Evolutionary conservation across 306 rosid species (phyloP).

Genomic region (Dicorynia guianensis): DNA sequence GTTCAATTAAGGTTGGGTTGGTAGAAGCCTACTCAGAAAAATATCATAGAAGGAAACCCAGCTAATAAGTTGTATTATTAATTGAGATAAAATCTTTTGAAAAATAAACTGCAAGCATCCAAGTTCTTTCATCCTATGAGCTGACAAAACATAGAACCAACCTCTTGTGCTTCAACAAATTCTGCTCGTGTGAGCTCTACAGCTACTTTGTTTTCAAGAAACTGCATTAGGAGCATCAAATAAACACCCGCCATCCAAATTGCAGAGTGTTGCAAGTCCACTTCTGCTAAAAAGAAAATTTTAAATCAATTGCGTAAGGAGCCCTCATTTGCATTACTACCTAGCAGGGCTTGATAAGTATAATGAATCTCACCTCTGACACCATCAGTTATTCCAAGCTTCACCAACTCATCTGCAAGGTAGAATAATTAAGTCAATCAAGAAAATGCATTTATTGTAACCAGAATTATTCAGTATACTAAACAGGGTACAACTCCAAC

Average conservation of each 20-base stretch:
- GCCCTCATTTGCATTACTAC: slow-evolving; percentile 33
- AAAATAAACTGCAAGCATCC: slow-evolving; percentile 33
- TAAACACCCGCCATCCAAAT: slow-evolving; percentile 99
- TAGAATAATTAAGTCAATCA: slow-evolving; percentile 28
- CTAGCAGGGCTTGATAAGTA: slow-evolving; percentile 34
- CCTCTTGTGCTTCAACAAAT: slow-evolving; percentile 95
- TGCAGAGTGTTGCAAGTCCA: slow-evolving; percentile 90
- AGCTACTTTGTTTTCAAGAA: slow-evolving; percentile 97
- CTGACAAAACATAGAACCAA: slow-evolving; percentile 43
- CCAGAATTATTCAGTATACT: slow-evolving; percentile 16
- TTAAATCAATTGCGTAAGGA: slow-evolving; percentile 39
- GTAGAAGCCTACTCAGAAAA: slow-evolving; percentile 17
- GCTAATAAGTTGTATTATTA: slow-evolving; percentile 19
- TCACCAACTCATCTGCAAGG: slow-evolving; percentile 81
- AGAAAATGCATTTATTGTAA: slow-evolving; percentile 26
- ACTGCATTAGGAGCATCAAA: slow-evolving; percentile 89
- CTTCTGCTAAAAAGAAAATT: slow-evolving; percentile 70
- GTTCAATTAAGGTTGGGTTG: slow-evolving; percentile 28
- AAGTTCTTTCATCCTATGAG: slow-evolving; percentile 20
- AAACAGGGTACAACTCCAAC: slow-evolving; percentile 28
- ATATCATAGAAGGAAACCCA: slow-evolving; percentile 38
- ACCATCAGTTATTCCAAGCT: slow-evolving; percentile 92
- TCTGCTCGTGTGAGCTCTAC: slow-evolving; percentile 93
- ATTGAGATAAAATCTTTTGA: slow-evolving; percentile 21
- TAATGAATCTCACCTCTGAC: slow-evolving; percentile 76